phyloP scores from a whole-genome alignment of 495 filamentous ascomycete species.

The Friedmanniomyces endolithicus region DNA sequence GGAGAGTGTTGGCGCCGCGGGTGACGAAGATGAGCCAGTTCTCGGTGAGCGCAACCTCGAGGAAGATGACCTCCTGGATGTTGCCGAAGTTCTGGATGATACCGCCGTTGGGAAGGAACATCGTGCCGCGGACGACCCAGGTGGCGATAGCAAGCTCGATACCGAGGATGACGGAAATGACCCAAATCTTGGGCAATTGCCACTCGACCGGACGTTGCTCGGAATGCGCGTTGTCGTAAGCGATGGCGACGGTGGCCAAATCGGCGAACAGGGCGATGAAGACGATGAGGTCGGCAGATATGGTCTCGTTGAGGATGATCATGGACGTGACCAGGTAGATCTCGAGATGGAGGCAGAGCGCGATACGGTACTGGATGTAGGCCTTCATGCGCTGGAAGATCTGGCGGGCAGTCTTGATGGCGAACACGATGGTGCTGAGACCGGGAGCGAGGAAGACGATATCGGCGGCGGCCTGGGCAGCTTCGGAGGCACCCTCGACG shows the following conservation, averaged over 20 bases:
- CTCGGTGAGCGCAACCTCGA: slow-evolving; percentile 61
- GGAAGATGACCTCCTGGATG: slow-evolving; percentile 61
- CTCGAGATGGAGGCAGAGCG: slow-evolving; percentile 63
- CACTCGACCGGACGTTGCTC: slow-evolving; percentile 61
- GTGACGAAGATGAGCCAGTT: slow-evolving; percentile 76
- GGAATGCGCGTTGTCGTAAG: slow-evolving; percentile 67
- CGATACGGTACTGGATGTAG: slow-evolving; percentile 71
- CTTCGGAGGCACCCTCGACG: slow-evolving; percentile 65
- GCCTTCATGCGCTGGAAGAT: slow-evolving; percentile 79
- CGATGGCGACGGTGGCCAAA: slow-evolving; percentile 63
- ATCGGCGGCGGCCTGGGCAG: slow-evolving; percentile 64
- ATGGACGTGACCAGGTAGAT: slow-evolving; percentile 68
- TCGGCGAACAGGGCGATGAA: slow-evolving; percentile 69
- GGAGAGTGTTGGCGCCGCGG: slow-evolving; percentile 57
- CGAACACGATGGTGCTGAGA: slow-evolving; percentile 63
- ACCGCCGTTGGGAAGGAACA: slow-evolving; percentile 56
- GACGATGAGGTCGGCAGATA: slow-evolving; percentile 54
- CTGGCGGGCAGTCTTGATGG: slow-evolving; percentile 66
- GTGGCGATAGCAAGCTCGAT: slow-evolving; percentile 52
- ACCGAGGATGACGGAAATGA: slow-evolving; percentile 58
- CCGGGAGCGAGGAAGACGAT: slow-evolving; percentile 70
- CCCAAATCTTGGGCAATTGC: slow-evolving; percentile 69
- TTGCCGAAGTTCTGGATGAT: slow-evolving; percentile 61
- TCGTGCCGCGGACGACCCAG: slow-evolving; percentile 55
- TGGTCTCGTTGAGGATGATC: slow-evolving; percentile 64